Evolutionary conservation across 306 rosid species (phyloP).

Genomic region (Gillenia trifoliata): DNA sequence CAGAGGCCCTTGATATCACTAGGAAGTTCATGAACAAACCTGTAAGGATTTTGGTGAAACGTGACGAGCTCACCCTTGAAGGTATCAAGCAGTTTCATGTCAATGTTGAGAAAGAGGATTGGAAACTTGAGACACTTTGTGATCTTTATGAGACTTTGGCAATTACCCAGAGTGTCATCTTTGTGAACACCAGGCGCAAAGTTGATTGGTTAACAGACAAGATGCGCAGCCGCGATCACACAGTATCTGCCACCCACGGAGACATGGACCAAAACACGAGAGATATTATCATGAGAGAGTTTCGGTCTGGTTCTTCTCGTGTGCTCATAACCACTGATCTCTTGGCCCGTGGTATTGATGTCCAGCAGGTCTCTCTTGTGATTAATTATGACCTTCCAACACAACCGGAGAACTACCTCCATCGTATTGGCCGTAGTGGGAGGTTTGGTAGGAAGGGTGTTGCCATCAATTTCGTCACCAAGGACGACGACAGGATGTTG

Average conservation of each 20-base stretch:
- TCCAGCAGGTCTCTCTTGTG: constrained; percentile 65
- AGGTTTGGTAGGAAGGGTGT: constrained; percentile 71
- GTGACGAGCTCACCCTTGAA: constrained; percentile 63
- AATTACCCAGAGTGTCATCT: constrained; percentile 62
- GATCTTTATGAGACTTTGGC: constrained; percentile 64
- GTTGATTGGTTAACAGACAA: constrained; percentile 70
- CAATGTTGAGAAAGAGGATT: constrained; percentile 58
- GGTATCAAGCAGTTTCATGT: constrained; percentile 65
- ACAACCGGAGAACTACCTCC: constrained; percentile 67
- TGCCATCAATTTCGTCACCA: constrained; percentile 63
- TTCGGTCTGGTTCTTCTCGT: constrained; percentile 72
- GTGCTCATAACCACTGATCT: constrained; percentile 69
- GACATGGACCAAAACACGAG: constrained; percentile 82
- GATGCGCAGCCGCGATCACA: constrained; percentile 63
- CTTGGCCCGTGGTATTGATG: constrained; percentile 68
- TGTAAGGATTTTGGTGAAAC: constrained; percentile 60
- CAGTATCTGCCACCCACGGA: constrained; percentile 69
- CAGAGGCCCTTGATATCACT: constrained; percentile 72
- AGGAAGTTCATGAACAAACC: constrained; percentile 74
- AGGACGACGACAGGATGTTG: constrained; percentile 60
- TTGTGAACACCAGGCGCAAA: constrained; percentile 66
- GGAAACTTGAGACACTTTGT: constrained; percentile 69
- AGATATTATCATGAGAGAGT: constrained; percentile 73
- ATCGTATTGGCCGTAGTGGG: constrained; percentile 71
- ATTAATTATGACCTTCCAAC: constrained; percentile 69